Conservation (phyloP, 2,329 filamentous ascomycete species). For the Penicillium thymicola region DNA sequence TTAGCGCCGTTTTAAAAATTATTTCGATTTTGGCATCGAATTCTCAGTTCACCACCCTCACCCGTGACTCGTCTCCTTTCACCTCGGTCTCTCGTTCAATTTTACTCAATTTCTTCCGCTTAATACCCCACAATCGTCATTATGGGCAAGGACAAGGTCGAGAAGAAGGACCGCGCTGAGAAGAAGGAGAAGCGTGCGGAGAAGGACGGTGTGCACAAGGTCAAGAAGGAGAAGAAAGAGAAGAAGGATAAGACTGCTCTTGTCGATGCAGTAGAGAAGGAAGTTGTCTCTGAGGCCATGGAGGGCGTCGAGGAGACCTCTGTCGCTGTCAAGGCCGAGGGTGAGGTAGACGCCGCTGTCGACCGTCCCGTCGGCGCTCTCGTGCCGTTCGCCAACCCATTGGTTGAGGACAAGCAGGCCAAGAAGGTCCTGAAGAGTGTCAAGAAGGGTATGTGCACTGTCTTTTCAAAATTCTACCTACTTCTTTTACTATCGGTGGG, state of each 20-base stretch:
- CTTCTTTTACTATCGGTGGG: neutral
- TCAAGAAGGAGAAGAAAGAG: conserved; percentile 48
- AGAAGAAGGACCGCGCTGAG: conserved; percentile 46
- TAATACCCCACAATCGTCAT: conserved; percentile 23
- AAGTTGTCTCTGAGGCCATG: conserved; percentile 37
- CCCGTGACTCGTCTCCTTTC: conserved; percentile 21
- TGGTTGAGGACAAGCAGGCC: conserved; percentile 50
- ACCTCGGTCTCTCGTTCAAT: conserved; percentile 17
- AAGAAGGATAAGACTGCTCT: conserved; percentile 43
- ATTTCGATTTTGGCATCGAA: conserved; percentile 15
- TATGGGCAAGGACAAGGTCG: conserved; percentile 47
- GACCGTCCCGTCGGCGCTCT: conserved; percentile 45
- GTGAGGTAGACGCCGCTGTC: conserved; percentile 27
- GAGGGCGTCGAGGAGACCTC: conserved; percentile 35
- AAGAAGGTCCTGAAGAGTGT: conserved; percentile 53
- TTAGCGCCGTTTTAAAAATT: conserved; percentile 17
- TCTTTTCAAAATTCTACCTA: neutral
- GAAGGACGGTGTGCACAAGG: conserved; percentile 46
- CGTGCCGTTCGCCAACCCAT: conserved; percentile 50
- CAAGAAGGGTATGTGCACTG: conserved; percentile 46
- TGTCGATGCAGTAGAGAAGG: conserved; percentile 40
- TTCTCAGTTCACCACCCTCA: conserved; percentile 17
- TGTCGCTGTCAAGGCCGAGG: conserved; percentile 22
- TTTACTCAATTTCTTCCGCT: conserved; percentile 10
- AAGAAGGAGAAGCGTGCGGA: conserved; percentile 46